phyloP scores from a whole-genome alignment of 805 yeast genomes.

The Candida wancherniae region DNA sequence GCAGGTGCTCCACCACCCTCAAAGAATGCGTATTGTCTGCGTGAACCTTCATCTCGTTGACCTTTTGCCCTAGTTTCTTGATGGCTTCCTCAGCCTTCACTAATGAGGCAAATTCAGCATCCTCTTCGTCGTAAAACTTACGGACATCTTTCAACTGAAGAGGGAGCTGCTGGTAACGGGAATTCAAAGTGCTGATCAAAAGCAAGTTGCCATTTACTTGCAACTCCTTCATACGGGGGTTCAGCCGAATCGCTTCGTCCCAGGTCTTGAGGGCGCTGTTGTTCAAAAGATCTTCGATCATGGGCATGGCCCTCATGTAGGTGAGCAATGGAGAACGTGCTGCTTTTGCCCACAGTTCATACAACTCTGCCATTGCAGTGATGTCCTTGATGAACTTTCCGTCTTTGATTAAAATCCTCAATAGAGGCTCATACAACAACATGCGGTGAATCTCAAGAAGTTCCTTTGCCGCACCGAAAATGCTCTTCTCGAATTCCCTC shows the following conservation, averaged over 20 bases:
- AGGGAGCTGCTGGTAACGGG: constrained; percentile 49
- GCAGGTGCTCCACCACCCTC: constrained; percentile 46
- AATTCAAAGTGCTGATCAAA: constrained; percentile 40
- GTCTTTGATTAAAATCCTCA: constrained; percentile 51
- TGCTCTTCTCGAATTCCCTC: constrained; percentile 53
- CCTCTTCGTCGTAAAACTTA: constrained; percentile 36
- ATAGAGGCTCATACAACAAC: constrained; percentile 52
- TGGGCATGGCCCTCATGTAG: constrained; percentile 59
- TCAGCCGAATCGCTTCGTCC: constrained; percentile 48
- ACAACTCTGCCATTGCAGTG: constrained; percentile 50
- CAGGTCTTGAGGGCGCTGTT: constrained; percentile 54
- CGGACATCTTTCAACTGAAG: constrained; percentile 58
- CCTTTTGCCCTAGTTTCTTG: constrained; percentile 49
- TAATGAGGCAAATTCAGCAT: constrained; percentile 50
- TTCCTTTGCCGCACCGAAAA: constrained; percentile 53
- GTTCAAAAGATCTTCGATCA: constrained; percentile 51
- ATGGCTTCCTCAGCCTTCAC: constrained; percentile 52
- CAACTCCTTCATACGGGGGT: constrained; percentile 45
- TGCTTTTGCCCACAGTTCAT: constrained; percentile 57
- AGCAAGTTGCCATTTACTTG: constrained; percentile 38
- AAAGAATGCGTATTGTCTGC: constrained; percentile 58
- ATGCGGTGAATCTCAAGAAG: constrained; percentile 53
- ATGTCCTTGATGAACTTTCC: constrained; percentile 61
- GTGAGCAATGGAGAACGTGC: constrained; percentile 51
- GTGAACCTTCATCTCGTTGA: constrained; percentile 56